Evolutionary conservation across 495 filamentous ascomycete species (phyloP), one percentile per base, ranked within the genome.

Genomic region (Neurospora intermedia): DNA sequence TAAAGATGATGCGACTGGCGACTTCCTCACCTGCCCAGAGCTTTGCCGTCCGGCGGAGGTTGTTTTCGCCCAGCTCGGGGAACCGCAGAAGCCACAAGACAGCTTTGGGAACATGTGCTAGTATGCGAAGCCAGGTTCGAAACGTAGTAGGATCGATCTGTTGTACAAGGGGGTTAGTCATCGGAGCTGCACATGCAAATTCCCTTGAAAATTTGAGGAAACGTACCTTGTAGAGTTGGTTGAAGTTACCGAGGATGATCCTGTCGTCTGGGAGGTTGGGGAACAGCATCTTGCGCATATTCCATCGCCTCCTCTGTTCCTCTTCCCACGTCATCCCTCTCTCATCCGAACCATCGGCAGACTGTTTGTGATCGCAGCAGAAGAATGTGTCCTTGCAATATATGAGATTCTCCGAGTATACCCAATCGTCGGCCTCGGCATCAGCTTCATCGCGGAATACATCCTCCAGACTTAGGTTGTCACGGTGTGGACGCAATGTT

Each of bases 91-190:
- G 88, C 96, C 96, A 99, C 40, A 99, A 88, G 69, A 98, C 88
- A 20, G 96, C 91, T 71, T 96, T 97, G 0, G 94, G 94, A 20
- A 94, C 88, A 20, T 87, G 86, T n/a, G 92, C 86, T 42, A 99
- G 89, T 77, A 98, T 97, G 62, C 96, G 93, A 40, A 99, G 86
- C 96, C 96, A 99, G 13, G 93, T 93, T 69, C 96, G 92, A 83
- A 98, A 98, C 18, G 94, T 97, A 27, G 94, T 97, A 4, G 96
- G 96, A 75, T 99, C 96, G 81, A 99, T 97, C 96, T 99, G 76
- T 66, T 31, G 23, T 31, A 35, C 23, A 13, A 54, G 66, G 42
- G 18, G 10, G 70, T 38, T 39, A 66, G 27, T 59, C 74, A 69
- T 45, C 18, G 20, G 18, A 0, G 39, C 18, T 38, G 9, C 6